Evolutionary conservation across 352 stramenopile genomes (phyloP), one percentile per base, ranked within the genome.

Genomic region (Phytophthora multivora): DNA sequence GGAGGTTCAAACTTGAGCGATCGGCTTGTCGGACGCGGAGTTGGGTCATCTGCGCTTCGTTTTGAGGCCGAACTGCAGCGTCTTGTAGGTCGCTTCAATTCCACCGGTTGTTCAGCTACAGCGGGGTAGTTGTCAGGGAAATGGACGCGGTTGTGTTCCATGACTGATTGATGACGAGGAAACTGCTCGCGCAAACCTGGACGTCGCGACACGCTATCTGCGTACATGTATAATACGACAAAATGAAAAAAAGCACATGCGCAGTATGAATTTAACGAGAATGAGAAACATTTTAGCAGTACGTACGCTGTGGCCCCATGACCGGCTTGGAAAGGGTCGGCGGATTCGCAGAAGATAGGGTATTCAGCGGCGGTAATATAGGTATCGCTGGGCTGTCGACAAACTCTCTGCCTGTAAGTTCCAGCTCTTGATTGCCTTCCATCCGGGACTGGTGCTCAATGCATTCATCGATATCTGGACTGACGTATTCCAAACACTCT

Each of bases 361-460:
- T 30, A 26, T 59, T 68, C 12, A 75, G 51, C 10, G 63, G 41
- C 47, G 63, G 58, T 33, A 74, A 36, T 36, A 36, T 72, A 28
- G 56, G 59, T 59, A 88, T 73, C 1, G 54, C 15, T 3, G 84
- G 84, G 8, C 82, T 93, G 10, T 66, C 58, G 13, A 91, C 38
- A 56, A 93, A 93, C 42, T 93, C 84, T 36, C 62, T 55, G 1
- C 84, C 84, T 15, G 58, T 82, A 1, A 86, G 55, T 1, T 93
- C 84, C 0, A 93, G 68, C 11, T 93, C 84, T 72, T 89, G 71
- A 39, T 83, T 83, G 19, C 62, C 79, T 71, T 82, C 66, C 35
- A 79, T 55, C 9, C 54, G 51, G 6, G 35, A 63, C 6, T 89
- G 68, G 0, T 40, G 46, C 15, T 62, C 57, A 5, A 93, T 68